Conservation (phyloP, 306 rosid species). For the Quercus suber region DNA sequence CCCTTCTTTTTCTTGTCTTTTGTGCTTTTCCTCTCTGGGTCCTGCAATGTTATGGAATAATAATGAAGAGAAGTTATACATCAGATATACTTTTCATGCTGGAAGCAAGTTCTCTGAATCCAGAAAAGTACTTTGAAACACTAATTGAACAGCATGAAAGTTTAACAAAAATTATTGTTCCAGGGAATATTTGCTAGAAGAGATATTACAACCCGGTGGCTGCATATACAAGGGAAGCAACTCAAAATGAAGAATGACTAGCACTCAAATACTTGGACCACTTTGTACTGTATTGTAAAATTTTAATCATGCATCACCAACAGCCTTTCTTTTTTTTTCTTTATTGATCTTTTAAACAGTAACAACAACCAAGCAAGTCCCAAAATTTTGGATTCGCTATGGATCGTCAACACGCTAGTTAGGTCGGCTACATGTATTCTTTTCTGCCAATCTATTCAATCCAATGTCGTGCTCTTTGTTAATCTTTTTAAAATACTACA, state of each 20-base stretch:
- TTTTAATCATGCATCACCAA: not conserved
- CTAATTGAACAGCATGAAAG: not conserved
- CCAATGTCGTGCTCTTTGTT: no score
- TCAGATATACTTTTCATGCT: slow-evolving; percentile 1
- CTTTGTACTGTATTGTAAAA: not conserved
- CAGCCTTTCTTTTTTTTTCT: not conserved
- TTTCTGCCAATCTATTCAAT: no score
- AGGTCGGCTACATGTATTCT: no score
- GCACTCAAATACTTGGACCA: not conserved
- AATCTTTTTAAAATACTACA: not conserved
- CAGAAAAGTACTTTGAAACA: slow-evolving; percentile 11
- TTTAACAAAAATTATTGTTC: not conserved
- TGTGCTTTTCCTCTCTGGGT: slow-evolving; percentile 59
- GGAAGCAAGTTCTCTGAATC: slow-evolving; percentile 1
- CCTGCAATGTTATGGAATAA: slow-evolving; percentile 40
- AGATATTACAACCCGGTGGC: not conserved
- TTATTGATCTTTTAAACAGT: not conserved
- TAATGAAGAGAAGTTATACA: slow-evolving; percentile 13
- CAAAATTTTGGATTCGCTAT: no score
- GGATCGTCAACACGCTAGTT: no score
- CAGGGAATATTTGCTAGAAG: not conserved
- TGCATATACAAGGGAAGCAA: not conserved
- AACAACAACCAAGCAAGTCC: no score
- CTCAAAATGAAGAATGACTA: not conserved
- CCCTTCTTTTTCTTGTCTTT: slow-evolving; percentile 88